Percentiles rank a stretch among this genome's conserved stretches.
phyloP scores from a whole-genome alignment of 768 basidiomycete genomes.

The Paxillus involutus region DNA sequence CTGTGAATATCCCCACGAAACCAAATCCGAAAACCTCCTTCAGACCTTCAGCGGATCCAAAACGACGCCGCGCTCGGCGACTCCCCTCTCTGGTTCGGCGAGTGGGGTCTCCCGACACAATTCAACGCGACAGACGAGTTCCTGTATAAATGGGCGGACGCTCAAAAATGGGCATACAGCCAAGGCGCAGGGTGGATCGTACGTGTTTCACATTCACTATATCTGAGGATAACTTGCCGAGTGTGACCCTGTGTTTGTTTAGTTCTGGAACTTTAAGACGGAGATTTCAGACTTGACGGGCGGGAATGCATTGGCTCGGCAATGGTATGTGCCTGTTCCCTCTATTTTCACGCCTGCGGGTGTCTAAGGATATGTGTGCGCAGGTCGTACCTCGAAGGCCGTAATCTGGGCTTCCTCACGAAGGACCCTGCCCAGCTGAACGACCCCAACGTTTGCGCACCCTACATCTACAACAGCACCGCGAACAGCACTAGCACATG shows the following conservation, averaged over 20 bases:
- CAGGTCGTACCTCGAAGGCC: conserved; percentile 68
- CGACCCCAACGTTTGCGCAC: conserved; percentile 63
- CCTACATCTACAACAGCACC: conserved; percentile 35
- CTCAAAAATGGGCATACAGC: conserved; percentile 67
- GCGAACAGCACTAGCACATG: conserved; percentile 12
- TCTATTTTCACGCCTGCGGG: neutral
- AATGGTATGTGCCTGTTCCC: conserved; percentile 46
- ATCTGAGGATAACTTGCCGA: neutral
- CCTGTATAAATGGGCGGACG: conserved; percentile 68
- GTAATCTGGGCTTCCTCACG: conserved; percentile 57
- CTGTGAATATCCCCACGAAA: too few relatives aligned
- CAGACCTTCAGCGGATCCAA: conserved; percentile 62
- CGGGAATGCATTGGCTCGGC: conserved; percentile 40
- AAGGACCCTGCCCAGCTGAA: conserved; percentile 55
- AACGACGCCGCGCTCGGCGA: conserved; percentile 43
- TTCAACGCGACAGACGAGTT: conserved; percentile 63
- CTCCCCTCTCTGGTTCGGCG: conserved; percentile 54
- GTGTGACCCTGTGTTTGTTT: neutral
- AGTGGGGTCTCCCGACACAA: conserved; percentile 65
- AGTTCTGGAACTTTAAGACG: conserved; percentile 78
- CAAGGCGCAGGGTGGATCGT: conserved; percentile 68
- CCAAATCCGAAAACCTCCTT: neutral
- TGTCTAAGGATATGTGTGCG: neutral
- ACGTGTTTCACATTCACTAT: conserved; percentile 24
- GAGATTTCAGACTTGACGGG: conserved; percentile 51